Evolutionary conservation across 1,284 basidiomycete genomes (phyloP).

Genomic region (Sanghuangporus baumii): DNA sequence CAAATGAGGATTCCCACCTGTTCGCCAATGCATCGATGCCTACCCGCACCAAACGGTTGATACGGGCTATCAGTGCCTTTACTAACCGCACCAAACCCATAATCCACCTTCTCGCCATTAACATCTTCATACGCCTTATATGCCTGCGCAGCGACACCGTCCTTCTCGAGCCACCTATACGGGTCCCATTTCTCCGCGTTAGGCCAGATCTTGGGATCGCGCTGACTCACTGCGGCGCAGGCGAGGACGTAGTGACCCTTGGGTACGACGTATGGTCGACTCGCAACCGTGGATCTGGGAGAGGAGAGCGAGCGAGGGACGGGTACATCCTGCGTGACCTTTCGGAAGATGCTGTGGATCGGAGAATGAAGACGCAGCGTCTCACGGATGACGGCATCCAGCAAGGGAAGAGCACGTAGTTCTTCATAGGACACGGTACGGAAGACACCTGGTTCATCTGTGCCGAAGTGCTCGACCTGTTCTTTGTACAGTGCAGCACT

Average conservation of each 20-base stretch:
- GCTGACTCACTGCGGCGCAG: conserved; percentile 82
- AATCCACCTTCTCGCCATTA: conserved; percentile 86
- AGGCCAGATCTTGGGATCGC: conserved; percentile 83
- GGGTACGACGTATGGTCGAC: conserved; percentile 75
- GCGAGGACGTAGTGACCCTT: conserved; percentile 90
- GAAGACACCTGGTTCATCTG: conserved; percentile 68
- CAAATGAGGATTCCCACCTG: conserved; percentile 43
- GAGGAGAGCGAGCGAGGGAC: conserved; percentile 80
- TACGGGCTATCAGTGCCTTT: conserved; percentile 91
- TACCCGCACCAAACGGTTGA: conserved; percentile 94
- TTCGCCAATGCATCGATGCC: conserved; percentile 93
- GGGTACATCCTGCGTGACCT: conserved; percentile 79
- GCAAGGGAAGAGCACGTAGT: conserved; percentile 73
- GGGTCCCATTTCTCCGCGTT: conserved; percentile 75
- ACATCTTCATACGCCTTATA: conserved; percentile 69
- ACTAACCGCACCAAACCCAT: conserved; percentile 89
- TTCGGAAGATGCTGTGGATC: conserved; percentile 89
- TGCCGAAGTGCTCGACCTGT: conserved; percentile 80
- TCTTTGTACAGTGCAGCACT: conserved; percentile 83
- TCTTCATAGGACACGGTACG: conserved; percentile 84
- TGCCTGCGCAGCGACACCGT: conserved; percentile 72
- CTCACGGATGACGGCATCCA: conserved; percentile 90
- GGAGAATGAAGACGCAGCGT: conserved; percentile 90
- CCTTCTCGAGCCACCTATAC: conserved; percentile 76
- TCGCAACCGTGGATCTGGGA: conserved; percentile 37